Conservation (phyloP, 495 filamentous ascomycete species). For the Aspergillus campestris region DNA sequence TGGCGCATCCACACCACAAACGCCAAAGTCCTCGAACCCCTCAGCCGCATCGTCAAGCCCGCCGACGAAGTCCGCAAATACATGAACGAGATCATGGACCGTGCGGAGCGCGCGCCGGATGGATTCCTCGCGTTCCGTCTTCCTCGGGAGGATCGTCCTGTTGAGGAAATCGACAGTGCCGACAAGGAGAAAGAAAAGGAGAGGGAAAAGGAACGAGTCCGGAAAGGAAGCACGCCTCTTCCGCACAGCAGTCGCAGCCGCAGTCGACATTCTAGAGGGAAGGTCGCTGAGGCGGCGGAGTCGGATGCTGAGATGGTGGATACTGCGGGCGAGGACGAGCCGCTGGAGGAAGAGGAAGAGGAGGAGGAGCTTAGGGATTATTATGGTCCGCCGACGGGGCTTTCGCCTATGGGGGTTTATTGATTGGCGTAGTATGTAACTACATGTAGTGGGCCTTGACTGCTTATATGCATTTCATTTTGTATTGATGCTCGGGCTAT, state of each 20-base stretch:
- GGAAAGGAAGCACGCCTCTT: slow-evolving; percentile 18
- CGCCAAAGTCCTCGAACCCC: slow-evolving; percentile 57
- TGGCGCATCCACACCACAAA: slow-evolving; percentile 60
- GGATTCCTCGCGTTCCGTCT: slow-evolving; percentile 59
- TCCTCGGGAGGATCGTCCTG: slow-evolving; percentile 36
- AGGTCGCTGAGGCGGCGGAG: slow-evolving; percentile 21
- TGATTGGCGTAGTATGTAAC: background rate
- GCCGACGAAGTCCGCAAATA: slow-evolving; percentile 69
- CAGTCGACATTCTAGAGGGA: slow-evolving; percentile 19
- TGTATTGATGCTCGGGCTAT: too few species aligned
- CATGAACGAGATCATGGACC: slow-evolving; percentile 78
- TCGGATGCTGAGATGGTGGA: slow-evolving; percentile 25
- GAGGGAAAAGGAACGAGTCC: slow-evolving; percentile 16
- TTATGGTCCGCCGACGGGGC: slow-evolving; percentile 31
- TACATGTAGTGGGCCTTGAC: too few species aligned
- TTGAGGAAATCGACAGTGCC: too few species aligned
- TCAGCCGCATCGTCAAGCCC: slow-evolving; percentile 71
- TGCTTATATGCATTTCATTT: too few species aligned
- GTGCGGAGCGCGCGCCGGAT: slow-evolving; percentile 60
- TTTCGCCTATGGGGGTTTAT: slow-evolving; percentile 25
- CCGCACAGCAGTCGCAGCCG: slow-evolving; percentile 18
- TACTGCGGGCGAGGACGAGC: slow-evolving; percentile 1
- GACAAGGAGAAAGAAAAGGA: slow-evolving; percentile 1
- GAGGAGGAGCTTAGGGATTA: slow-evolving; percentile 35
- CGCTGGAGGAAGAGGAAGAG: slow-evolving; percentile 23